A percentile compares a stretch with the other conserved stretches of the same genome.
These are phyloP conservation scores for Neurospora africana DNA, from an alignment of 495 filamentous ascomycete genomes.

Conservation along the genomic window DNA sequence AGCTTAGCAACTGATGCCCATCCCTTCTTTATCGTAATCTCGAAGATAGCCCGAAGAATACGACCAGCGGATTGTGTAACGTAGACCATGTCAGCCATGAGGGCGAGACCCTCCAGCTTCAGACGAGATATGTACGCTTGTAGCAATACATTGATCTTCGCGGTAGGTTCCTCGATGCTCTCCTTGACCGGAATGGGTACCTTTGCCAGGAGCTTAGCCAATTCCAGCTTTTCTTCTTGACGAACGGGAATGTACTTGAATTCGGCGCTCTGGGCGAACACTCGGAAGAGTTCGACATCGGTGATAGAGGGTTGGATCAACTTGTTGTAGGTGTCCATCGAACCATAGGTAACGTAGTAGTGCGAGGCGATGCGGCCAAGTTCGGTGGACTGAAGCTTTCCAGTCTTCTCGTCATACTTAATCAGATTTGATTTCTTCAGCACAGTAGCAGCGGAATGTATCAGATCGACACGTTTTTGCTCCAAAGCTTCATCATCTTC, in stretches of 20 bases:
- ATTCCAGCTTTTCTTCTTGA: slow-evolving; percentile 93
- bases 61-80: slow-evolving; percentile 96
- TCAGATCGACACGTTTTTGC: slow-evolving; percentile 90
- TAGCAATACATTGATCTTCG: slow-evolving; percentile 97
- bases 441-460: slow-evolving; percentile 84
- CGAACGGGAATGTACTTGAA: slow-evolving; percentile 99
- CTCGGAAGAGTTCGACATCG: slow-evolving; percentile 87
- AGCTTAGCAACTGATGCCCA: slow-evolving; percentile 92
- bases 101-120: slow-evolving; percentile 81
- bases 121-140: slow-evolving; percentile 95
- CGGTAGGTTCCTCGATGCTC: slow-evolving; percentile 89
- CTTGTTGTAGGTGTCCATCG: slow-evolving; percentile 93
- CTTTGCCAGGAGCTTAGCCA: slow-evolving; percentile 78
- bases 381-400: slow-evolving; percentile 82
- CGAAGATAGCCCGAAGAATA: slow-evolving; percentile 91
- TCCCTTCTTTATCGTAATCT: slow-evolving; percentile 90
- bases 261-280: slow-evolving; percentile 95
- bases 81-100: slow-evolving; percentile 99
- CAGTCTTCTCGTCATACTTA: slow-evolving; percentile 92
- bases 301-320: slow-evolving; percentile 88
- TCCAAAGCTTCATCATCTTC: slow-evolving; percentile 84
- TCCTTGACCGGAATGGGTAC: slow-evolving; percentile 97
- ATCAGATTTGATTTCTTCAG: slow-evolving; percentile 79
- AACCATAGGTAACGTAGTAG: slow-evolving; percentile 94
- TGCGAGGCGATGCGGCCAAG: slow-evolving; percentile 92